Evolutionary conservation across 768 basidiomycete species (phyloP), one percentile per base, ranked within the genome.

Genomic region (Lanmaoa pseudosensibilis): DNA sequence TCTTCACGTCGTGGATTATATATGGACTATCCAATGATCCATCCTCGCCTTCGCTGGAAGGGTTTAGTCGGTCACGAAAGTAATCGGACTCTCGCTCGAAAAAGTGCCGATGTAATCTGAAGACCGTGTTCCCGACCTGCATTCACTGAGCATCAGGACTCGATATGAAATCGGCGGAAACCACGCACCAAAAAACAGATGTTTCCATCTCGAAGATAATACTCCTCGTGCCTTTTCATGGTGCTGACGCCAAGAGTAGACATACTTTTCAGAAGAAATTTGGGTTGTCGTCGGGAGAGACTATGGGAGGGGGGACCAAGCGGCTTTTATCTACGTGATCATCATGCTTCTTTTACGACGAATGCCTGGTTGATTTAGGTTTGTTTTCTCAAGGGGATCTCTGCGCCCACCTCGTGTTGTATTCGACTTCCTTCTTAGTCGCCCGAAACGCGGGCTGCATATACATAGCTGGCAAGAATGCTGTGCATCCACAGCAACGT

Each of bases 131-230:
- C 21, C 76, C 69, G 0, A 77, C 73, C 78, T 80, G 41, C 1
- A 37, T 45, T 23, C 16, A 5, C 27, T 11, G 15, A 21, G 5
- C 11, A 36, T 52, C 43, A 43, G 11, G 13, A 1, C 15, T 40
- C 33, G 30, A 49, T 27, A 43, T 30, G 6, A 25, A 5, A 40
- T 46, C 4, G 5, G 30, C 12, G 8, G 19, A 4, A 7, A 32
- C n/a, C 1, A 65, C 80, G 52, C 58, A 86, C 86, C 27, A 83
- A 50, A 54, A 87, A 78, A 3, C 74, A 75, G 0, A 86, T 59
- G 60, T 86, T 85, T 0, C 80, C 87, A 1, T 79, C 79, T 0
- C 72, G 66, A 12, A 88, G 65, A 50, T 83, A 87, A 56, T 82
- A 88, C 0, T 76, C 66, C 0, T 66, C 58, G 39, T 74, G 67